Evolutionary conservation across 2,329 filamentous ascomycete genomes (phyloP).

Genomic region (Aspergillus oerlinghausenensis): DNA sequence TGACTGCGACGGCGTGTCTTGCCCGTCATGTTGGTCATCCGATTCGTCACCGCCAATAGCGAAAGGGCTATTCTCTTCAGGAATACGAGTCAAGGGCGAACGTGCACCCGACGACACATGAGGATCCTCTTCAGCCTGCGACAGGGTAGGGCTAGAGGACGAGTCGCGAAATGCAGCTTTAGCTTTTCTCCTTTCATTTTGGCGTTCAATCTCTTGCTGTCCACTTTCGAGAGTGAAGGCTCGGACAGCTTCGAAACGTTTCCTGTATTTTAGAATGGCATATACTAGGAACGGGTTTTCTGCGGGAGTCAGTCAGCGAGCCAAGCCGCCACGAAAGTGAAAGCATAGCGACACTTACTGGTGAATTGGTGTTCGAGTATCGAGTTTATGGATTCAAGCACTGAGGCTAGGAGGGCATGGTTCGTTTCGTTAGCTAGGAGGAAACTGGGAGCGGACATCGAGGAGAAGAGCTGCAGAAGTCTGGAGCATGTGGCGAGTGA

Average conservation of each 20-base stretch:
- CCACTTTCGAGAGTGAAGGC: conserved; percentile 89
- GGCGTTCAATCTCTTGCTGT: conserved; percentile 82
- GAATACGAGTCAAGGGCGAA: conserved; percentile 61
- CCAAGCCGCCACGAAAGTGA: not conserved
- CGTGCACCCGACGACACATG: conserved; percentile 47
- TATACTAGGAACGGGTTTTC: conserved; percentile 80
- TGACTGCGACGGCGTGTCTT: conserved; percentile 56
- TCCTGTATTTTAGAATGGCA: conserved; percentile 71
- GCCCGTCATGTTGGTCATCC: conserved; percentile 56
- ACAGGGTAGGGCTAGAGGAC: conserved; percentile 31
- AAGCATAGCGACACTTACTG: conserved; percentile 48
- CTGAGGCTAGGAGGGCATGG: conserved; percentile 70
- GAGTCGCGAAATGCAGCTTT: conserved; percentile 35
- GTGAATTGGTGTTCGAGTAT: conserved; percentile 84
- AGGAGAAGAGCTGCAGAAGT: conserved; percentile 79
- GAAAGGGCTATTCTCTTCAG: conserved; percentile 76
- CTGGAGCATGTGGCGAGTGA: conserved; percentile 72
- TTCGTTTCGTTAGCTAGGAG: conserved; percentile 89
- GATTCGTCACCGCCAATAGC: conserved; percentile 78
- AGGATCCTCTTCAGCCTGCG: conserved; percentile 39
- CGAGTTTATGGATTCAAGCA: conserved; percentile 84
- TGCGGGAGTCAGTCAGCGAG: conserved; percentile 32
- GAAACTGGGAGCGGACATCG: conserved; percentile 91
- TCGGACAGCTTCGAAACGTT: conserved; percentile 77
- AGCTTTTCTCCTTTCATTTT: conserved; percentile 67